Evolutionary conservation across 1,139 yeast genomes (phyloP).

Genomic region (Geotrichum restrictum): DNA sequence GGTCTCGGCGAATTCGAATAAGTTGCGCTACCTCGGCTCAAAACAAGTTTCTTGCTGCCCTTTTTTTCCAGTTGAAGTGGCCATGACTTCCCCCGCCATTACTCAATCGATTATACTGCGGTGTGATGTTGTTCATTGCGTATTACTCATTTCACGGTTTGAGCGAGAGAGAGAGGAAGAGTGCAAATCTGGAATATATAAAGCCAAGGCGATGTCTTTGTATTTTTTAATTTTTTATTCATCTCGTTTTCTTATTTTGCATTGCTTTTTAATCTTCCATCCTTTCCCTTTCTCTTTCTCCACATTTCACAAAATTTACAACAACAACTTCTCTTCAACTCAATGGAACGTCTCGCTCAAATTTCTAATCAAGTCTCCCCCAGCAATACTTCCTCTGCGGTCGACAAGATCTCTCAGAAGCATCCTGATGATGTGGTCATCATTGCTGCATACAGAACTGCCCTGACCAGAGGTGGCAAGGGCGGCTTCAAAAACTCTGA

Average conservation of each 20-base stretch:
- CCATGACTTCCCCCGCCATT: too few relatives aligned
- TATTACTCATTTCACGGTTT: too few relatives aligned
- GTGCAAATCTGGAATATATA: neutral
- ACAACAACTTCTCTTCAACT: neutral
- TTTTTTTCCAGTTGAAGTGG: too few relatives aligned
- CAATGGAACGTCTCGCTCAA: constrained; percentile 38
- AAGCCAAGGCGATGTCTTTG: too few relatives aligned
- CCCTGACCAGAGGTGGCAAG: constrained; percentile 79
- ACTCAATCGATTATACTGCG: too few relatives aligned
- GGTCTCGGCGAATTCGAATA: too few relatives aligned
- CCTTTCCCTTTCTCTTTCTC: neutral
- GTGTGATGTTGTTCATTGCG: too few relatives aligned
- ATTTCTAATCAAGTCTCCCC: constrained; percentile 35
- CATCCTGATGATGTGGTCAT: constrained; percentile 83
- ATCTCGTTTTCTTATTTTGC: too few relatives aligned
- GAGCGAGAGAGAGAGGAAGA: neutral
- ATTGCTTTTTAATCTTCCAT: neutral
- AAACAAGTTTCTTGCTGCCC: too few relatives aligned
- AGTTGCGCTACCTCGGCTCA: too few relatives aligned
- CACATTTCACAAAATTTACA: neutral
- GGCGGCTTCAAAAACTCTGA: constrained; percentile 75
- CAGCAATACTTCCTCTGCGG: constrained; percentile 33
- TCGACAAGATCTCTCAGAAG: constrained; percentile 48
- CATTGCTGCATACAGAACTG: constrained; percentile 84
- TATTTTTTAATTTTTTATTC: too few relatives aligned